Evolutionary conservation across 1,284 basidiomycete genomes (phyloP), one percentile per base, ranked within the genome.

Genomic region (Apiotrichum porosum): DNA sequence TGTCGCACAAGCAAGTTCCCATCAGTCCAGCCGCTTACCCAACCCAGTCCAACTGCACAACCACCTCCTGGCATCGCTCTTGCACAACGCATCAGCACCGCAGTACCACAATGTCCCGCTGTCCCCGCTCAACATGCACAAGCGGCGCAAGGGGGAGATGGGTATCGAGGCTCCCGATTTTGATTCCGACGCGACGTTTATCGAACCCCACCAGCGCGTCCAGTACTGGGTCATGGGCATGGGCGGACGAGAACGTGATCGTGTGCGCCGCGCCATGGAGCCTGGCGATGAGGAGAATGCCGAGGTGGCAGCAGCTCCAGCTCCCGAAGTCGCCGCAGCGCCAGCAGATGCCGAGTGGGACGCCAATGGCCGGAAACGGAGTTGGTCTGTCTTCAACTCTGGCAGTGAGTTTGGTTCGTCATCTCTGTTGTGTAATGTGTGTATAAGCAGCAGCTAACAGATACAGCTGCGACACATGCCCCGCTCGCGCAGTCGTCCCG

Each of bases 31-130:
- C n/a, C n/a, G n/a, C n/a, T n/a, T n/a, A n/a, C n/a, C n/a, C n/a
- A n/a, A n/a, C n/a, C n/a, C 44, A 74, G 72, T 71, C 23, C 49
- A 54, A 13, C 54, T 74, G 36, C 72, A 74, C 42, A 71, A 74
- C 49, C 61, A 63, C 24, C 63, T 74, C 19, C 57, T 74, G 33
- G 47, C 60, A 18, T 65, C 66, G 1, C 57, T 74, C 15, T 56
- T 74, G 23, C 62, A 70, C 53, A 71, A 71, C 49, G 68, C 72
- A 13, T 58, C 65, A 1, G 56, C 61, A 14, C 65, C 66, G 1
- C 47, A 60, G 32, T 46, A 54, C n/a, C 42, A 60, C 0, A 51
- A 59, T 21, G 51, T 52, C 8, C 52, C 65, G 13, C 31, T 58
- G 6, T 51, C 52, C 22, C 53, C 50, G 36, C 49, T 49, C 2